A percentile compares a stretch with the other conserved stretches of the same genome.
Conservation (phyloP, 441 rosid genomes). For the Populus hybrid region DNA sequence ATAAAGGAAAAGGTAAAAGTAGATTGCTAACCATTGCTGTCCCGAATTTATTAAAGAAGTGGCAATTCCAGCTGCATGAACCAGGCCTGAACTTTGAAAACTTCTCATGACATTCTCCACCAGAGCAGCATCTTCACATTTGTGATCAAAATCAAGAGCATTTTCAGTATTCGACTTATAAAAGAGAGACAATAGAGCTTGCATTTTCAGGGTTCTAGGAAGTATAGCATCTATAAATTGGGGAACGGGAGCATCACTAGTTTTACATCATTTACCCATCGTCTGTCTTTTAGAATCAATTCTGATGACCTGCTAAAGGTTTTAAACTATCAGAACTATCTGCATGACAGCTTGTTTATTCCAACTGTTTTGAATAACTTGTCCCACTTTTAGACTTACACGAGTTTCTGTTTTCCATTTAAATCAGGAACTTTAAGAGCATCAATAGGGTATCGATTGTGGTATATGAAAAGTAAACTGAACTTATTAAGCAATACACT, state of each 20-base stretch:
- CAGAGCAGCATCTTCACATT: slow-evolving; percentile 41
- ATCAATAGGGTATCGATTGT: background rate
- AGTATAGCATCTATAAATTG: background rate
- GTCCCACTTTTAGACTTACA: background rate
- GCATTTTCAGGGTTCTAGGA: background rate
- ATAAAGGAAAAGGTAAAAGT: background rate
- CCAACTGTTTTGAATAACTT: background rate
- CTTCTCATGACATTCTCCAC: slow-evolving; percentile 35
- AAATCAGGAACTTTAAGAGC: background rate
- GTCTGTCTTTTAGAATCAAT: background rate
- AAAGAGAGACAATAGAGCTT: background rate
- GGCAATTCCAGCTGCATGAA: slow-evolving; percentile 65
- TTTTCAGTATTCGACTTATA: background rate
- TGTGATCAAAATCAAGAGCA: slow-evolving; percentile 1
- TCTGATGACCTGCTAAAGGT: background rate
- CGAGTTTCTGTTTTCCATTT: background rate
- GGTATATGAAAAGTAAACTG: too few species aligned
- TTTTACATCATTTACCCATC: background rate
- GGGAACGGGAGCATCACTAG: background rate
- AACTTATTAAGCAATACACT: background rate
- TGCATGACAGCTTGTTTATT: background rate
- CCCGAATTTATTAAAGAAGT: slow-evolving; percentile 65
- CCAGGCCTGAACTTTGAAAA: slow-evolving; percentile 51
- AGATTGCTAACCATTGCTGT: slow-evolving; percentile 61
- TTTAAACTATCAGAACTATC: background rate